Evolutionary conservation across 2,329 filamentous ascomycete species (phyloP).

Genomic region (Talaromyces sp.): DNA sequence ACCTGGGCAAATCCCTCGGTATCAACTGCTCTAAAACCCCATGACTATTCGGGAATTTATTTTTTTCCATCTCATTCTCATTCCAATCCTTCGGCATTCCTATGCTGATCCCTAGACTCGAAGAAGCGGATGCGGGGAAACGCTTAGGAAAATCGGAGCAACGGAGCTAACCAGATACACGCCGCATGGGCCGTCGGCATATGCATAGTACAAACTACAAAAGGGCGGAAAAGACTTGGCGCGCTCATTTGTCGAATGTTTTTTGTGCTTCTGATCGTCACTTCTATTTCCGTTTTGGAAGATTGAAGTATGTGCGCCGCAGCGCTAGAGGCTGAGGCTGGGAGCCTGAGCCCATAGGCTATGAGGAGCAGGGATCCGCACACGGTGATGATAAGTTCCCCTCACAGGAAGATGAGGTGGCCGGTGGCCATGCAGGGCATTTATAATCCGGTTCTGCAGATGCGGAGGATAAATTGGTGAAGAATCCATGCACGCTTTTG

Average conservation of each 20-base stretch:
- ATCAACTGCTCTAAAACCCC: neutral
- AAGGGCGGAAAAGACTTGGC: neutral
- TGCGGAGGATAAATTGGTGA: neutral
- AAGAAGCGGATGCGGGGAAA: constrained; percentile 2
- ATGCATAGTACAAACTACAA: neutral
- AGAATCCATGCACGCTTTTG: neutral
- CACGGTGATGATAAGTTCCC: neutral
- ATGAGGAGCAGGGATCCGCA: neutral
- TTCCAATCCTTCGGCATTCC: neutral
- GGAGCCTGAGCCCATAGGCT: neutral
- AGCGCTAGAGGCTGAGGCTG: too few relatives aligned
- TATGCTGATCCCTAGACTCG: neutral
- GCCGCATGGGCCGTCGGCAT: too few relatives aligned
- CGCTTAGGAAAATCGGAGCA: neutral
- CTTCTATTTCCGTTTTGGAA: neutral
- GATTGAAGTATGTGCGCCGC: neutral
- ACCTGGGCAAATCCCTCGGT: rapidly evolving
- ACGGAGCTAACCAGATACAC: neutral
- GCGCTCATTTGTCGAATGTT: neutral
- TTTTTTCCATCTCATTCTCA: neutral
- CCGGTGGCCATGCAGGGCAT: neutral
- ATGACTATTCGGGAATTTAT: neutral
- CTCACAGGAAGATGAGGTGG: neutral
- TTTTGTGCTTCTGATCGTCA: neutral
- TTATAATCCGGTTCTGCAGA: neutral